Conservation (phyloP, 2,329 filamentous ascomycete genomes). For the Colletotrichum sublineola region DNA sequence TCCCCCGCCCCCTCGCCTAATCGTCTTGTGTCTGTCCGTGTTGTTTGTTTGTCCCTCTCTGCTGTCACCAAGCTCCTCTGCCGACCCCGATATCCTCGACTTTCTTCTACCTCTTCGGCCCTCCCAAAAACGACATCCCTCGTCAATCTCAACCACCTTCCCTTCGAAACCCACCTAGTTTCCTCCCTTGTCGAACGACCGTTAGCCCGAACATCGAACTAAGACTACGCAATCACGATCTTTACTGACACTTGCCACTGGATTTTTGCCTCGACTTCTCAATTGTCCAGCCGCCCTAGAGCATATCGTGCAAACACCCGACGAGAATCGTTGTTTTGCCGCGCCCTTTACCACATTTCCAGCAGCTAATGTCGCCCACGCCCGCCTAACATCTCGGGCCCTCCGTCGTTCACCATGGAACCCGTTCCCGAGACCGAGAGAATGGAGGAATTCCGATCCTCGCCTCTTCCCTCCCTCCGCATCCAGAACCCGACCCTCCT, state of each 20-base stretch:
- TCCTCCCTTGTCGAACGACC: background rate
- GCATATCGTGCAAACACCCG: conserved; percentile 4
- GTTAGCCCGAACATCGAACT: background rate
- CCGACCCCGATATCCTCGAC: background rate
- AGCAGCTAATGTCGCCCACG: conserved; percentile 38
- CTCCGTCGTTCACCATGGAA: conserved; percentile 64
- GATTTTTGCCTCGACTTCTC: background rate
- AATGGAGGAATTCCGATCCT: conserved; percentile 74
- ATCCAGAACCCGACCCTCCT: conserved; percentile 54
- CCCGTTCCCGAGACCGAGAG: conserved; percentile 77
- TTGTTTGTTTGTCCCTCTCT: conserved; percentile 24
- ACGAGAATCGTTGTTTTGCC: background rate
- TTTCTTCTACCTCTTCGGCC: conserved; percentile 6
- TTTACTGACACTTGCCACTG: background rate
- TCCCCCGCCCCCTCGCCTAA: conserved; percentile 9
- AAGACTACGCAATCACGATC: background rate
- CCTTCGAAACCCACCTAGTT: conserved; percentile 8
- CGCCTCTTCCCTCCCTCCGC: conserved; percentile 68
- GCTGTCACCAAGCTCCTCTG: background rate
- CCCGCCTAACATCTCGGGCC: conserved; percentile 34
- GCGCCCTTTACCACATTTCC: background rate
- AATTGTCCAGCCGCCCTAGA: background rate
- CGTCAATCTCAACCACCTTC: background rate
- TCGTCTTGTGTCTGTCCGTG: conserved; percentile 2
- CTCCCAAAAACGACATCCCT: conserved; percentile 4